Base-by-base conservation (phyloP, 2,329 filamentous ascomycete species). In the Alternaria panax region DNA sequence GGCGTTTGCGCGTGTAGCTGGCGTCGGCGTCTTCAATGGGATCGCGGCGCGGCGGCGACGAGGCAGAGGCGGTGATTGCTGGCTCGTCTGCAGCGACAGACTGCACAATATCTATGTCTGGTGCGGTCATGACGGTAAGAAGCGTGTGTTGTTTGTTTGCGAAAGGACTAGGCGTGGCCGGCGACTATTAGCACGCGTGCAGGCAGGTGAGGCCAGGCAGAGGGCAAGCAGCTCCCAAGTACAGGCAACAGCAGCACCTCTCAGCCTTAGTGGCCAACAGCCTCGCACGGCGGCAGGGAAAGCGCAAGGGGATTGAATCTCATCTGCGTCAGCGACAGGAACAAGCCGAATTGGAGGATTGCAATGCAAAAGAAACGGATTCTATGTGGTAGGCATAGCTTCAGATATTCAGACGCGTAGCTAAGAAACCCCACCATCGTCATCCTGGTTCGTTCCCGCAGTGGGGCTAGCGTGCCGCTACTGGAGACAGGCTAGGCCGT, bases 371-470 rank as follows among this genome's bases (percentile, higher is more conserved):
- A 34, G 20, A 34, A 48, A 16, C 45, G 20, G 45, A 27, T 34
- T 48, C 30, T 16, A 36, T 12, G 34, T 34, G 45, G 45, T n/a
- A 48, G 45, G 88, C 69, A 96, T 77, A 96, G 94, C 75, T 67
- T 36, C 45, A 48, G 45, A 48, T 48, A 48, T 48, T 48, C 45
- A n/a, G 45, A 36, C 45, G 45, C 45, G 45, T 48, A 34, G 45
- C 45, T 34, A 28, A 57, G 54, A 32, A 43, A 41, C 56, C 56
- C 56, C 56, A 59, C 56, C 30, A 55, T 55, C 56, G 56, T 59
- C 56, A 59, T 59, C 45, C 45, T 54, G 41, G 46, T 52, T 55
- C 43, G 56, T 28, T 59, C 51, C 56, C 56, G 56, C 51, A 30
- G 36, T 41, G 40, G 43, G 34, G 22, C 38, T 60, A 57, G 53